phyloP scores from a whole-genome alignment of 1,139 yeast species.

The Hyphopichia wangnamkhiaoensis region DNA sequence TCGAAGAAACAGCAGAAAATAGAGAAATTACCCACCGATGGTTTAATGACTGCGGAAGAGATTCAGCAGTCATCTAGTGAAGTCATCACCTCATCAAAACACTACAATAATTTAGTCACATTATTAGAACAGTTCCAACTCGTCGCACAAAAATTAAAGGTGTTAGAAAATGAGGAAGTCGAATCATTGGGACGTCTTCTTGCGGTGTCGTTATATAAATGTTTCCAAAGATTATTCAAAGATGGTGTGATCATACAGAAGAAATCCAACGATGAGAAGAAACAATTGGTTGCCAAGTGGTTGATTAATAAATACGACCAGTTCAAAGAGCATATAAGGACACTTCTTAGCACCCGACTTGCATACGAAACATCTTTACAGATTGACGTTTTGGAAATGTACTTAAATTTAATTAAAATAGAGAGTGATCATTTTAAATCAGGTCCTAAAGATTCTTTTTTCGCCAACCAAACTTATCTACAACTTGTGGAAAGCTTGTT shows the following conservation, averaged over 20 bases:
- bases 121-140: constrained; percentile 41
- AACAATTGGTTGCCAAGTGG: constrained; percentile 59
- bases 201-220: constrained; percentile 51
- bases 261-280: constrained; percentile 45
- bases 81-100: constrained; percentile 29
- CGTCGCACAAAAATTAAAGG: constrained; percentile 21
- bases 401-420: constrained; percentile 59
- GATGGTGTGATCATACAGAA: constrained; percentile 45
- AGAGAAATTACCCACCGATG: background rate
- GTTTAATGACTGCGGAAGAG: constrained; percentile 23
- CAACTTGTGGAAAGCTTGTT: constrained; percentile 49
- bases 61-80: constrained; percentile 34
- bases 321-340: constrained; percentile 50
- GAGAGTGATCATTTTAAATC: constrained; percentile 60
- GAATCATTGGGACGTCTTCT: constrained; percentile 49
- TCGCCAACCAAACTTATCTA: constrained; percentile 60
- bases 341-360: constrained; percentile 36
- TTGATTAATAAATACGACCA: constrained; percentile 56
- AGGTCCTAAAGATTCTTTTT: constrained; percentile 50
- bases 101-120: constrained; percentile 54
- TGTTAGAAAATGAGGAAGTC: constrained; percentile 21
- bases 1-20: constrained; percentile 4
- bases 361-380: constrained; percentile 47
- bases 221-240: constrained; percentile 58
- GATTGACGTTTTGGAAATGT: constrained; percentile 63